phyloP scores from a whole-genome alignment of 352 stramenopile genomes.

The Phytophthora podocarpi region DNA sequence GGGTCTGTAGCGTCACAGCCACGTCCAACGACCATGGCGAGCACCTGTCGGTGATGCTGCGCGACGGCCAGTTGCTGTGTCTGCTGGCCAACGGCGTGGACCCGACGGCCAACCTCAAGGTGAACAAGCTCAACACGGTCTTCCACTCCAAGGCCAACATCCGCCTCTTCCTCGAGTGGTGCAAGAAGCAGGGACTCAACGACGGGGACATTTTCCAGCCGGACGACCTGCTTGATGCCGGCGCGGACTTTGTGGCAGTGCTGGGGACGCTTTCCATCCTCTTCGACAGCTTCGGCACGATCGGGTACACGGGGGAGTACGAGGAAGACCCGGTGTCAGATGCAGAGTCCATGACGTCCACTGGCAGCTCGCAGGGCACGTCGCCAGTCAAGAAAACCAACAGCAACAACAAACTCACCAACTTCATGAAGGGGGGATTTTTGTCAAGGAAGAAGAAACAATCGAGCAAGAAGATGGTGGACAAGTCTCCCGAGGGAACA shows the following conservation, averaged over 20 bases:
- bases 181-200: slow-evolving; percentile 62
- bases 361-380: slow-evolving; percentile 55
- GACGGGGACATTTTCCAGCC: slow-evolving; percentile 80
- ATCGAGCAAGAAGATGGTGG: slow-evolving; percentile 34
- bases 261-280: slow-evolving; percentile 83
- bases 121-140: slow-evolving; percentile 90
- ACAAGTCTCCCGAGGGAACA: slow-evolving; percentile 53
- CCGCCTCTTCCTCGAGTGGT: slow-evolving; percentile 85
- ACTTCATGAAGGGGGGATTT: slow-evolving; percentile 85
- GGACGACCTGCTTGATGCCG: slow-evolving; percentile 77
- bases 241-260: slow-evolving; percentile 65
- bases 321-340: slow-evolving; percentile 79
- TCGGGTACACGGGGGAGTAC: slow-evolving; percentile 58
- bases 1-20: slow-evolving; percentile 83
- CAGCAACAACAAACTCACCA: slow-evolving; percentile 73
- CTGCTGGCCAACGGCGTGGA: slow-evolving; percentile 86
- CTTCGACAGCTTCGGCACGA: slow-evolving; percentile 79
- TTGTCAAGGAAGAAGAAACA: slow-evolving; percentile 73
- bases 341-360: slow-evolving; percentile 65
- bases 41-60: slow-evolving; percentile 82
- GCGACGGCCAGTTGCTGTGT: slow-evolving; percentile 88
- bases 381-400: slow-evolving; percentile 71
- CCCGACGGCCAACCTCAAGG: slow-evolving; percentile 69
- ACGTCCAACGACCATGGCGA: slow-evolving; percentile 69
- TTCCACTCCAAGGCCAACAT: slow-evolving; percentile 90